Evolutionary conservation across 2,329 filamentous ascomycete species (phyloP), one percentile per base, ranked within the genome.

Genomic region (Lecanicillium sp.): DNA sequence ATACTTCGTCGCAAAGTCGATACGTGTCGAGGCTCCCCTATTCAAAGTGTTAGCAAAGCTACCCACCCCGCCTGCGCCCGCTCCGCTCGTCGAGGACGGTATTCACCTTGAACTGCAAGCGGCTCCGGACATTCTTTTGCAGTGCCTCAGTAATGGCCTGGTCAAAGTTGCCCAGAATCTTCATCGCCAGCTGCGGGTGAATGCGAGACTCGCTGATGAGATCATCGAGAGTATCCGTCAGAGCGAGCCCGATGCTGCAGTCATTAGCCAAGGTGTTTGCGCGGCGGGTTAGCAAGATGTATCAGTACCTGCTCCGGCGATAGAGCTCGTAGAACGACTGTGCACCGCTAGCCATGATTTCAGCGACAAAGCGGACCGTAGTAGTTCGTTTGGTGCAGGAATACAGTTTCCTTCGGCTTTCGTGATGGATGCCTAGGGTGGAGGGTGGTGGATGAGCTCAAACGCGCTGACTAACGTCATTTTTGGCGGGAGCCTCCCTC

Each of bases 1-100:
- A 98, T 43, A 98, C 92, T 67, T 98, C 92, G 65, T 98, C 92
- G 69, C 92, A 98, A 74, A 98, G 98, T 51, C 92, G 84, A 70
- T 98, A 98, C 13, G 92, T 96, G 60, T 96, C 89, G 46, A 98
- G 80, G 57, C 94, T 92, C 34, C 92, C 92, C 90, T 95, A 33
- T 3, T 25, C 18, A n/a, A 9, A 20, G 27, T 6, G 33, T 41
- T 31, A 41, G 40, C 35, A 41, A 16, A 9, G 5, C 28, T n/a
- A 32, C 35, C 20, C 33, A 6, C 11, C 4, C 17, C 22, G 12
- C 29, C 19, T 45, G 41, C 33, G 7, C 17, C 27, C 11, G 12
- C 27, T 11, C 35, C 49, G 12, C 8, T 16, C 8, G 20, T 9
- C 14, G 36, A 14, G 13, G 18, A 29, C 17, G 8, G 19, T 41